Base-by-base conservation (phyloP, 768 basidiomycete species). In the Trichaptum fuscoviolaceum region DNA sequence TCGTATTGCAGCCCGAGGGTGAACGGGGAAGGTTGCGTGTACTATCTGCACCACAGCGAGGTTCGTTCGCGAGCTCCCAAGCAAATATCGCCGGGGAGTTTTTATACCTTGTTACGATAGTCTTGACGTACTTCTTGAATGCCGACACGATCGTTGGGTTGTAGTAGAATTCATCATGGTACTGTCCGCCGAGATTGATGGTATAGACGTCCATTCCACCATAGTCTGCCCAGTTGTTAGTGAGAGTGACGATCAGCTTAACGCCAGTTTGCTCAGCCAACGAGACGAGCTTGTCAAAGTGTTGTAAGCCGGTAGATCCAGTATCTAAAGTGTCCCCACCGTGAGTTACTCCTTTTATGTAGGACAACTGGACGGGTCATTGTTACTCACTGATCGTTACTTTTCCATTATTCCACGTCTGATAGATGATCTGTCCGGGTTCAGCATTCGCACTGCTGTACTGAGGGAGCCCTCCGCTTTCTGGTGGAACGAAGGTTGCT, bases 21-120 rank as follows among this genome's bases (percentile, higher is more conserved):
- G 65, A 62, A 26, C 68, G 67, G 10, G 71, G 68, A 24, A 70
- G 65, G 66, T 70, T 70, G 24, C 71, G 68, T 4, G 60, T 66
- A 35, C 70, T 66, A 57, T 69, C 69, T 23, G 70, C 70, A 7
- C 27, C 69, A 71, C 84, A 86, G 12, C 85, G 79, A 5, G 85
- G 85, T 68, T 86, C 85, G 67, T 85, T 87, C 77, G 85, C 82
- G 36, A 86, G 66, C 66, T 77, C 75, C 76, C 75, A 77, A 1
- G 74, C 74, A 36, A 77, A 75, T 27, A 77, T 71, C 12, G 71
- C 68, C 1, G 75, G 69, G 12, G 73, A 75, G 36, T 69, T 65
- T 42, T 71, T 73, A 68, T 77, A 76, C 35, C 76, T 71, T 25
- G 71, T 70, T 6, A 77, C 71, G 59, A 76, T 73, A 23, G 74